phyloP scores from a whole-genome alignment of 2,329 filamentous ascomycete species.

The Volutella citrinella region DNA sequence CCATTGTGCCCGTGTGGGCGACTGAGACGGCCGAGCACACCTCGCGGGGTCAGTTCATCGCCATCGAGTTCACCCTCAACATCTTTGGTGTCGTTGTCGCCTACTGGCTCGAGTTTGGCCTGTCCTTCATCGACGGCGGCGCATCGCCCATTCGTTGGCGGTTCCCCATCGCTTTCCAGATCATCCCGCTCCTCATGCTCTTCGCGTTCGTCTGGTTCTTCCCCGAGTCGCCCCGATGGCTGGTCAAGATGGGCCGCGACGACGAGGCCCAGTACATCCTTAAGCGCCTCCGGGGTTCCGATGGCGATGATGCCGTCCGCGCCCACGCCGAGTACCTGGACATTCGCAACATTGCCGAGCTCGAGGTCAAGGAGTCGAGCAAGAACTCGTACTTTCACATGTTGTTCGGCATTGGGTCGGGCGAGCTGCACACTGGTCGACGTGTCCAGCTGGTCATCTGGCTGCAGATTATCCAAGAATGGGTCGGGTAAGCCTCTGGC shows the following conservation, averaged over 20 bases:
- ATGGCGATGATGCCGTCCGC: slow-evolving; percentile 46
- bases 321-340: slow-evolving; percentile 66
- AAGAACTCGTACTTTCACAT: slow-evolving; percentile 61
- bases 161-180: slow-evolving; percentile 70
- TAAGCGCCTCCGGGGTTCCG: slow-evolving; percentile 58
- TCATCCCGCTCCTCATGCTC: slow-evolving; percentile 58
- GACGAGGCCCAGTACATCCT: slow-evolving; percentile 68
- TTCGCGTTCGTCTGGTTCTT: slow-evolving; percentile 61
- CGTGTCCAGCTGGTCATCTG: slow-evolving; percentile 69
- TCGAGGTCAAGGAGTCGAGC: slow-evolving; percentile 55
- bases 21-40: slow-evolving; percentile 68
- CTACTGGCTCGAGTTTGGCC: slow-evolving; percentile 61
- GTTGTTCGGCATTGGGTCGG: slow-evolving; percentile 64
- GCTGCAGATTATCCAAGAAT: slow-evolving; percentile 70
- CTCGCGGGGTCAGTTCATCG: slow-evolving; percentile 64
- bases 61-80: slow-evolving; percentile 54
- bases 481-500: too few relatives aligned
- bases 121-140: slow-evolving; percentile 58
- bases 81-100: slow-evolving; percentile 34
- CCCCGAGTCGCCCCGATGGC: slow-evolving; percentile 67
- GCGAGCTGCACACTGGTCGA: slow-evolving; percentile 62
- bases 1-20: slow-evolving; percentile 69
- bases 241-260: slow-evolving; percentile 63
- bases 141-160: slow-evolving; percentile 60
- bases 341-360: slow-evolving; percentile 53